phyloP scores from a whole-genome alignment of 2,329 filamentous ascomycete genomes.

The Ciborinia camelliae region DNA sequence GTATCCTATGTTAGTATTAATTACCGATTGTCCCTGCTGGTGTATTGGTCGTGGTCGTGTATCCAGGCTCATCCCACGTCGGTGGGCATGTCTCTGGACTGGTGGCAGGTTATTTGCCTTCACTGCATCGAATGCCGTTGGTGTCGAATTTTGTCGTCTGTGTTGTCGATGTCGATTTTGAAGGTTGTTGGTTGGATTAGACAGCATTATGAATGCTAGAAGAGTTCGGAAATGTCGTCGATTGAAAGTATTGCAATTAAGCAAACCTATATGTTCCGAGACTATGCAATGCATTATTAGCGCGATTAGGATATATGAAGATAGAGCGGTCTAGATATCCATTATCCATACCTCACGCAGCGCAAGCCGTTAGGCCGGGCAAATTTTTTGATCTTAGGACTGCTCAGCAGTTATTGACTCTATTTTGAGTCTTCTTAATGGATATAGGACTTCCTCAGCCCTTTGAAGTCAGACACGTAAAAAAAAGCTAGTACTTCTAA shows the following conservation, averaged over 20 bases:
- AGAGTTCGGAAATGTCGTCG: constrained; percentile 63
- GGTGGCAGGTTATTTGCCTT: constrained; percentile 65
- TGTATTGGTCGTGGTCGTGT: constrained; percentile 58
- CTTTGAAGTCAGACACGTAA: constrained; percentile 20
- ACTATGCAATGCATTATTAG: constrained; percentile 37
- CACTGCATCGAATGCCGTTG: constrained; percentile 70
- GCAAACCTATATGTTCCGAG: constrained; percentile 50
- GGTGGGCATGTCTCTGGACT: constrained; percentile 58
- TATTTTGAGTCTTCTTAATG: constrained; percentile 31
- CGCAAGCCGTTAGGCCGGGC: constrained; percentile 81
- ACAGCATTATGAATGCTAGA: constrained; percentile 73
- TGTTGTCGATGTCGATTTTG: constrained; percentile 73
- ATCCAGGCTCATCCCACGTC: constrained; percentile 82
- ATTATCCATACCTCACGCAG: constrained; percentile 69
- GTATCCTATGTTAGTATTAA: constrained; percentile 56
- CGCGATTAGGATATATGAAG: constrained; percentile 7
- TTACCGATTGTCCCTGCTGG: constrained; percentile 42
- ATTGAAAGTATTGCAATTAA: constrained; percentile 48
- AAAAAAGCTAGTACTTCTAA: constrained; percentile 9
- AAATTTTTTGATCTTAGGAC: constrained; percentile 41
- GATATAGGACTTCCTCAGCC: constrained; percentile 32
- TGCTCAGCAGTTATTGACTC: constrained; percentile 50
- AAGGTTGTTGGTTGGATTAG: constrained; percentile 68
- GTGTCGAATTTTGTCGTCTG: constrained; percentile 84
- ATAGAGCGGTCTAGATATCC: constrained; percentile 14